Evolutionary conservation across 2,329 filamentous ascomycete species (phyloP), one percentile per base, ranked within the genome.

Genomic region (Whalleya microplaca): DNA sequence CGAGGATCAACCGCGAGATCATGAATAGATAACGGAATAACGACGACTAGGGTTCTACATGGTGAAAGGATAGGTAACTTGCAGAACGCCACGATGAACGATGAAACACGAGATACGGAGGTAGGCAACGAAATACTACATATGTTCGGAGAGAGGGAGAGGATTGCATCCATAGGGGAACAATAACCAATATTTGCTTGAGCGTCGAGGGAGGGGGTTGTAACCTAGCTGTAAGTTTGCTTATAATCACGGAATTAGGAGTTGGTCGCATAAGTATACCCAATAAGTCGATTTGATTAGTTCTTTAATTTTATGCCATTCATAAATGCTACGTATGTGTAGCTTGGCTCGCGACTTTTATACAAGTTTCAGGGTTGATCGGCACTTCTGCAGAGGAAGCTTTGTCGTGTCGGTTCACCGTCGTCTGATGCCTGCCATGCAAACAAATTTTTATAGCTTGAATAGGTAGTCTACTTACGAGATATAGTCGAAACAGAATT

Each of bases 1-100:
- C 41, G 83, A 88, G 54, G 80, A 76, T 52, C 75, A 75, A 56
- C 65, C 71, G 58, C 75, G 79, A 61, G 76, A 78, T 48, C 44
- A 51, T 32, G 64, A 69, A 21, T n/a, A n/a, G n/a, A n/a, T 68
- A 58, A 53, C 37, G 32, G 29, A 45, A 4, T 4, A 58, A 20
- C 21, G 46, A 55, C 43, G 48, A 50, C 27, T 54, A 48, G 47
- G 46, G 49, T 47, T 51, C 44, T 41, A 55, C 51, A 58, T n/a
- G n/a, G n/a, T n/a, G n/a, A n/a, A n/a, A n/a, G n/a, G n/a, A n/a
- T n/a, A 51, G 45, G 43, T 21, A 48, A 43, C 21, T 40, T 41
- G 51, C 23, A 49, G 41, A 48, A 50, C 46, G 55, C 50, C 55
- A 55, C 27, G 40, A 52, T 43, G 50, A 46, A 21, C 43, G 41